These are phyloP conservation scores for Amanita phalloides DNA, from an alignment of 768 basidiomycete species.

Conservation along the genomic window DNA sequence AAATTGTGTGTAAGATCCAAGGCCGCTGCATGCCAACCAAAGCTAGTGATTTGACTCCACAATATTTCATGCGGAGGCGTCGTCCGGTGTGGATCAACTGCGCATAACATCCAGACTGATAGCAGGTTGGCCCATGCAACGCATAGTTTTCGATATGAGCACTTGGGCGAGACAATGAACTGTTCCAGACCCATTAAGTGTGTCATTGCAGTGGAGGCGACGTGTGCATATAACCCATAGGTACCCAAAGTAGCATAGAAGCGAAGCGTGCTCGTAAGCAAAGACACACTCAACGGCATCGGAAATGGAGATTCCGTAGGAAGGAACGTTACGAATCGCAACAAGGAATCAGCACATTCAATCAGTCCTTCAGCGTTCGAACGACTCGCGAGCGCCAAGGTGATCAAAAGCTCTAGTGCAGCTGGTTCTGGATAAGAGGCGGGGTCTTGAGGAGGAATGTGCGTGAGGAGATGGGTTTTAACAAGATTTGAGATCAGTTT, in stretches of 20 bases:
- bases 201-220: constrained; percentile 52
- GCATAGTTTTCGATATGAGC: constrained; percentile 24
- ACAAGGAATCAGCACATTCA: constrained; percentile 49
- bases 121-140: constrained; percentile 49
- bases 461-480: constrained; percentile 43
- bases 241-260: constrained; percentile 57
- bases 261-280: constrained; percentile 47
- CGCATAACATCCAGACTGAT: constrained; percentile 70
- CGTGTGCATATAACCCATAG: constrained; percentile 71
- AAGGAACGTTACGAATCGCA: constrained; percentile 59
- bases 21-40: constrained; percentile 62
- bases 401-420: constrained; percentile 47
- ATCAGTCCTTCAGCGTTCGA: constrained; percentile 46
- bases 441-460: constrained; percentile 31
- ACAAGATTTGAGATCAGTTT: constrained; percentile 42
- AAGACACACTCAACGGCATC: constrained; percentile 31
- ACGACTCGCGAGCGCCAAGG: constrained; percentile 58
- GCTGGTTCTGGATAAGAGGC: constrained; percentile 28
- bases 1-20: constrained; percentile 27
- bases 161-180: constrained; percentile 30
- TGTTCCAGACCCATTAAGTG: constrained; percentile 41
- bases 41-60: constrained; percentile 80
- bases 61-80: constrained; percentile 79
- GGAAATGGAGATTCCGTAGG: constrained; percentile 32
- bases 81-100: constrained; percentile 84